Conservation (phyloP, 306 rosid genomes). For the Rosa persica region DNA sequence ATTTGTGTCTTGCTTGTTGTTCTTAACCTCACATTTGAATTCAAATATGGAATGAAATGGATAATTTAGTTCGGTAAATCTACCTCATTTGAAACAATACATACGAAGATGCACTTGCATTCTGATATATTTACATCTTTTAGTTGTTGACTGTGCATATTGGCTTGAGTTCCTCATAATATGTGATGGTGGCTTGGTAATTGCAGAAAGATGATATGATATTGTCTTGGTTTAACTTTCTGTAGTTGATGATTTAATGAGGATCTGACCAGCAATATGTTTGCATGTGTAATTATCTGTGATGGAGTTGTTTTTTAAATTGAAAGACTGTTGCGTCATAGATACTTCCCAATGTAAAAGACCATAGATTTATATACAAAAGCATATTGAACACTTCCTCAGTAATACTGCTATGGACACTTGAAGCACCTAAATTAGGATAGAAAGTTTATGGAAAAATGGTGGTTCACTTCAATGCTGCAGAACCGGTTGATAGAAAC, state of each 20-base stretch:
- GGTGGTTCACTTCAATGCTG: neutral
- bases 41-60: too few relatives aligned
- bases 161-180: constrained; percentile 17
- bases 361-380: neutral
- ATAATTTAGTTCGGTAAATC: too few relatives aligned
- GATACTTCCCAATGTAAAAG: neutral
- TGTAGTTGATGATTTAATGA: neutral
- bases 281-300: neutral
- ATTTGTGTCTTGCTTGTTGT: too few relatives aligned
- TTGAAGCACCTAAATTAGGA: neutral
- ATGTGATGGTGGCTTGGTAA: constrained; percentile 13
- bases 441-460: neutral
- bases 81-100: too few relatives aligned
- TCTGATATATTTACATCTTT: too few relatives aligned
- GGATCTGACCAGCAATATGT: neutral
- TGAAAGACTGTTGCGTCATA: neutral
- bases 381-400: neutral
- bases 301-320: neutral
- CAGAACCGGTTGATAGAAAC: neutral
- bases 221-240: neutral
- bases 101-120: too few relatives aligned
- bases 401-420: neutral
- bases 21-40: too few relatives aligned
- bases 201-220: constrained; percentile 20
- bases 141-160: too few relatives aligned